Conservation (phyloP, 2,329 filamentous ascomycete species). For the Exophiala xenobiotica region DNA sequence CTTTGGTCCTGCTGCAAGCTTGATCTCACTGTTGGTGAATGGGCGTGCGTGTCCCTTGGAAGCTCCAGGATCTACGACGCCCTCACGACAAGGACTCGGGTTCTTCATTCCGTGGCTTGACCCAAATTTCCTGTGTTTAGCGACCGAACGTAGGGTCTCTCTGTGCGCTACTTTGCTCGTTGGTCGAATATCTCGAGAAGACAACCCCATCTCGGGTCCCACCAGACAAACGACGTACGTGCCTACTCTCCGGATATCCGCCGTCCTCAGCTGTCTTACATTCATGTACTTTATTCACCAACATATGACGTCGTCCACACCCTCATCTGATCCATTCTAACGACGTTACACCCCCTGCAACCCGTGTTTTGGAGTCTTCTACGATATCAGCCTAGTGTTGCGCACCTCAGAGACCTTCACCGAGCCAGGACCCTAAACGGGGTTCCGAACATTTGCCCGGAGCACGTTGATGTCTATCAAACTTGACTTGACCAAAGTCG, state of each 20-base stretch:
- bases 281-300: not conserved
- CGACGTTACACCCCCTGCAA: constrained; percentile 5
- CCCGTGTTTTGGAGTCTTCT: not conserved
- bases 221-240: not conserved
- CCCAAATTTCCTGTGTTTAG: too few species aligned
- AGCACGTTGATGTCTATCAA: not conserved
- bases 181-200: not conserved
- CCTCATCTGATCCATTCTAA: constrained; percentile 4
- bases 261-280: not conserved
- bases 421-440: constrained; percentile 1
- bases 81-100: not conserved
- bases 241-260: not conserved
- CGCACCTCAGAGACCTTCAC: not conserved
- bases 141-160: not conserved
- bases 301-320: not conserved
- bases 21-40: not conserved
- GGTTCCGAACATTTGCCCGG: constrained; percentile 19
- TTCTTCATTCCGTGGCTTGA: not conserved
- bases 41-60: not conserved
- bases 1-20: not conserved
- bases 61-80: not conserved
- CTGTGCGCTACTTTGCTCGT: not conserved
- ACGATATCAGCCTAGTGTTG: not conserved
- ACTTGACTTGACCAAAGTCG: not conserved
- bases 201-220: not conserved